Percentiles rank a stretch among this genome's conserved stretches.
phyloP scores from a whole-genome alignment of 345 rosid genomes.

The Erucastrum elatum region DNA sequence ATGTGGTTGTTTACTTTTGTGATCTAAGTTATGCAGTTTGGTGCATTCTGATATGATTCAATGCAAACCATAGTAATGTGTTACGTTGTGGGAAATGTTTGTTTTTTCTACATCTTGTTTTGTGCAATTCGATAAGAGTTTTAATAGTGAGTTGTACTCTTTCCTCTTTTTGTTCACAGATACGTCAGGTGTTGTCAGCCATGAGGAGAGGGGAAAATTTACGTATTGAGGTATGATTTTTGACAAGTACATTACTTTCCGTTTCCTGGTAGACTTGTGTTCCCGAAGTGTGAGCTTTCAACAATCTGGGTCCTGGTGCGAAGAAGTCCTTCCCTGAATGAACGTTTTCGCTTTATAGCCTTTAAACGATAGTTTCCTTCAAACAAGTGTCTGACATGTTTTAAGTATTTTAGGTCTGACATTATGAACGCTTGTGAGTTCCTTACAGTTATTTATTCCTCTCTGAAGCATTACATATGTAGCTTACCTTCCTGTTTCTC shows the following conservation, averaged over 20 bases:
- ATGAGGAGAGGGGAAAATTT: conserved; percentile 78
- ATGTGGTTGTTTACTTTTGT: not conserved
- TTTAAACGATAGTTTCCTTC: conserved; percentile 1
- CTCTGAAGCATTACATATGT: not conserved
- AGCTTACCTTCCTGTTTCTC: conserved; percentile 1
- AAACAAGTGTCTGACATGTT: conserved; percentile 3
- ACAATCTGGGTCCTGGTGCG: not conserved
- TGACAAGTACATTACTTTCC: conserved; percentile 6
- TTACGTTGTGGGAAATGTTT: conserved; percentile 7
- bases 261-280: conserved; percentile 14
- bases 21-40: not conserved
- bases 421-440: not conserved
- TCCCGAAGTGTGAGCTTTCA: conserved; percentile 1
- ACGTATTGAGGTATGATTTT: conserved; percentile 65
- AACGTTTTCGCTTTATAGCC: not conserved
- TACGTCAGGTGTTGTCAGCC: conserved; percentile 79
- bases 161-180: conserved; percentile 52
- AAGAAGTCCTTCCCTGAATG: conserved; percentile 8
- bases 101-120: not conserved
- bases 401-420: not conserved
- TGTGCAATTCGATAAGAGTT: not conserved
- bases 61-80: not conserved
- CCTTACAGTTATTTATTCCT: not conserved
- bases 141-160: conserved; percentile 7
- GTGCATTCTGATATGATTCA: not conserved